These are phyloP conservation scores for Lyophyllum shimeji DNA, from an alignment of 768 basidiomycete genomes.

Conservation along the genomic window DNA sequence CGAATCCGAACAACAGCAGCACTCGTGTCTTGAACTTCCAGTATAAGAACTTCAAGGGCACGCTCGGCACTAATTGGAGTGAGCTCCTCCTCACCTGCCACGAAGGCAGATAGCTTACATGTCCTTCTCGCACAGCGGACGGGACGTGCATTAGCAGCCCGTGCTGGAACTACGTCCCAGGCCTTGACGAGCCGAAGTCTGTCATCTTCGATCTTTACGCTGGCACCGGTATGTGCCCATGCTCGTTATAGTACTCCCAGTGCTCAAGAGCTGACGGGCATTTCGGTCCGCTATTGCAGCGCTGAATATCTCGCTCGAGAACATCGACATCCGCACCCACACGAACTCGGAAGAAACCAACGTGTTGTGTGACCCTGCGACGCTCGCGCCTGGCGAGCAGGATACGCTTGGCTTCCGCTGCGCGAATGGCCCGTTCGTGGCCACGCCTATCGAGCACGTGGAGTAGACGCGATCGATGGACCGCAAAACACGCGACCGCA, in stretches of 20 bases:
- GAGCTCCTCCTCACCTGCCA: slow-evolving; percentile 7
- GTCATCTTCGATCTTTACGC: slow-evolving; percentile 22
- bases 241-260: not conserved
- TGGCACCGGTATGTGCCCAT: not conserved
- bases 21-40: slow-evolving; percentile 33
- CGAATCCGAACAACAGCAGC: slow-evolving; percentile 31
- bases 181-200: slow-evolving; percentile 31
- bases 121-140: slow-evolving; percentile 23
- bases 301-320: slow-evolving; percentile 23
- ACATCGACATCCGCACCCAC: slow-evolving; percentile 27
- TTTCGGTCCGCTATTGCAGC: slow-evolving; percentile 15
- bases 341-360: slow-evolving; percentile 23
- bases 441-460: not conserved
- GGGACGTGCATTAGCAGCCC: slow-evolving; percentile 37
- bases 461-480: not conserved
- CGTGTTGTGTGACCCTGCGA: slow-evolving; percentile 30
- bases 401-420: slow-evolving; percentile 31
- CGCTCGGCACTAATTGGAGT: slow-evolving; percentile 37
- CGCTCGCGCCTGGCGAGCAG: slow-evolving; percentile 27
- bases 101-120: not conserved
- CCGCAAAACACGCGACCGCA: no score
- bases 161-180: slow-evolving; percentile 39
- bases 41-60: slow-evolving; percentile 36
- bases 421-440: slow-evolving; percentile 25
- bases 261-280: not conserved